Base-by-base conservation (phyloP, 371 early-diverging fungal genomes). In the Rhizomucor pusillus region DNA sequence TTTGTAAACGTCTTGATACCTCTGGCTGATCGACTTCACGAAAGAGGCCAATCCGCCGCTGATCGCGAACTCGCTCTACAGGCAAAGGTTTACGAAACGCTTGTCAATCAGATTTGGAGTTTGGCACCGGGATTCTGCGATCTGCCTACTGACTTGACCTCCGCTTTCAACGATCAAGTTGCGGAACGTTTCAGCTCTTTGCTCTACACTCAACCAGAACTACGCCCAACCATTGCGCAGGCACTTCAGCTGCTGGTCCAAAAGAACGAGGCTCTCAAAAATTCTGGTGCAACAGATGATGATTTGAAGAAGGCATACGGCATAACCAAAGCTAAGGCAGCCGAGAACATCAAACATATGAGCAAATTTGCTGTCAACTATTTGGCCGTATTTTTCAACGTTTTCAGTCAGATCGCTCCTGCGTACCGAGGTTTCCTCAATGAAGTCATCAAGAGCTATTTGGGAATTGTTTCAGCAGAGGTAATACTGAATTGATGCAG, bases 31-130 rank as follows among this genome's bases (percentile, higher is more conserved):
- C 80, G 85, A 22, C 78, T 96, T 20, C 73, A 80, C n/a, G 73
- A 78, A 22, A 87, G 85, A 60, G 80, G 82, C 20, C 79, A 78
- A 24, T 73, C 65, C 20, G 88, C 88, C 54, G 71, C 77, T 47
- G 73, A 75, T 23, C 73, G 84, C 44, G 87, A 84, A 41, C 73
- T 83, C 19, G 83, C 74, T 23, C 77, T 91, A 57, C 91, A 93
- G 78, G 88, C 92, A 56, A 97, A 97, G 72, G 83, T 98, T 37
- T 94, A 90, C 63, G 89, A 88, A 50, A 93, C 96, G 0, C 71
- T 98, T 40, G 84, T 80, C 22, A 80, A 86, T 29, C 98, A 98
- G 73, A 82, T 94, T 41, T 97, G 97, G 93, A 83, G 86, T 24
- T 69, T 95, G 45, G 79, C 93, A 23, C 92, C 92, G 13, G 90